Percentiles rank a stretch among this genome's conserved stretches.
phyloP scores from a whole-genome alignment of 116 monocot species.

The Zostera marina region DNA sequence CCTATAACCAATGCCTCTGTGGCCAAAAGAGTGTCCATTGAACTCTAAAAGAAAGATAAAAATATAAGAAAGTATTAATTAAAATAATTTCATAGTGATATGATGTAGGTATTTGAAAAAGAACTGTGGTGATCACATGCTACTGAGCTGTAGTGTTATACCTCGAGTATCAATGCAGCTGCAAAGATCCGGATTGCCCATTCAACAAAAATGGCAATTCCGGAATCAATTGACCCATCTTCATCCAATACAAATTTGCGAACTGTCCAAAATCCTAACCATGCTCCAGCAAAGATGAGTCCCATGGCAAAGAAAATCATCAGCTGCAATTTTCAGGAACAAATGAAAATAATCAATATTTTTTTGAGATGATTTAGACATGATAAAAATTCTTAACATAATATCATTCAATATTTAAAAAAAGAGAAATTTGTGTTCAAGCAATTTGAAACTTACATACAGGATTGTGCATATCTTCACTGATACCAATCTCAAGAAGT shows the following conservation, averaged over 20 bases:
- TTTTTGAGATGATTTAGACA: no score
- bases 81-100: not conserved
- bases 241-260: conserved; percentile 73
- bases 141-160: conserved; percentile 5
- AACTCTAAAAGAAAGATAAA: conserved; percentile 3
- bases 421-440: not conserved
- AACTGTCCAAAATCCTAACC: conserved; percentile 92
- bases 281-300: conserved; percentile 46
- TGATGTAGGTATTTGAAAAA: no score
- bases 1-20: not conserved
- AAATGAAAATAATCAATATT: not conserved
- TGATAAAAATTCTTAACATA: no score
- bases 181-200: conserved; percentile 59
- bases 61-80: not conserved
- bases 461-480: conserved; percentile 99
- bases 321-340: conserved; percentile 24
- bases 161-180: conserved; percentile 71
- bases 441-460: conserved; percentile 69
- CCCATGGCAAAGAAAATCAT: conserved; percentile 28
- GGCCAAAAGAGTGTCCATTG: conserved; percentile 8
- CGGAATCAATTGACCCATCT: conserved; percentile 58
- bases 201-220: conserved; percentile 77
- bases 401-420: not conserved
- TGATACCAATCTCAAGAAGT: conserved; percentile 75
- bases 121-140: not conserved